A percentile compares a stretch with the other conserved stretches of the same genome.
phyloP scores from a whole-genome alignment of 2,329 filamentous ascomycete species.

The Phialophora expanda region DNA sequence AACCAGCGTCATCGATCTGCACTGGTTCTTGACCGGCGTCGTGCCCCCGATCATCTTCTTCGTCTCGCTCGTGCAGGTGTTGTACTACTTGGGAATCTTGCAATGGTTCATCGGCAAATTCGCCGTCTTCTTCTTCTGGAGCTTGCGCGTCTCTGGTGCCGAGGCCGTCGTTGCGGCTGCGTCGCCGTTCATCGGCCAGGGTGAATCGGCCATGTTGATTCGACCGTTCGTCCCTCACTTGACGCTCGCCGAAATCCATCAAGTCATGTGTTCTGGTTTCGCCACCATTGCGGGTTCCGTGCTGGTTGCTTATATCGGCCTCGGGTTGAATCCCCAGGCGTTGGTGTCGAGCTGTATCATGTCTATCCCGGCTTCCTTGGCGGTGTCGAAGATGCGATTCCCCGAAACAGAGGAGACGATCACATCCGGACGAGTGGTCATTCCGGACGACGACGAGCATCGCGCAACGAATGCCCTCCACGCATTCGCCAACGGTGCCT shows the following conservation, averaged over 20 bases:
- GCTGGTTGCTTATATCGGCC: constrained; percentile 80
- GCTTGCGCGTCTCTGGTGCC: constrained; percentile 81
- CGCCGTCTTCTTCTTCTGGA: constrained; percentile 90
- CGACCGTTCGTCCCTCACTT: constrained; percentile 83
- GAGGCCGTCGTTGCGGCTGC: constrained; percentile 94
- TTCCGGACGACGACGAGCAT: constrained; percentile 79
- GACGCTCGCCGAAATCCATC: constrained; percentile 85
- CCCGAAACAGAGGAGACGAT: constrained; percentile 86
- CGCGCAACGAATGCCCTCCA: constrained; percentile 80
- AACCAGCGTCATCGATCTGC: constrained; percentile 48
- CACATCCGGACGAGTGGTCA: constrained; percentile 78
- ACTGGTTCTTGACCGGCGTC: constrained; percentile 77
- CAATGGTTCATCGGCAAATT: constrained; percentile 92
- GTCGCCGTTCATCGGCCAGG: constrained; percentile 92
- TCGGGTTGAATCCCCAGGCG: constrained; percentile 83
- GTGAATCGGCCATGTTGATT: constrained; percentile 92
- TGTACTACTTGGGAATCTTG: constrained; percentile 79
- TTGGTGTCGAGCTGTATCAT: constrained; percentile 92
- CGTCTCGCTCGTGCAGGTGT: constrained; percentile 84
- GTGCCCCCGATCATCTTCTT: constrained; percentile 97
- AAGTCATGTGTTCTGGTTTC: constrained; percentile 90
- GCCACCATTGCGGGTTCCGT: constrained; percentile 91
- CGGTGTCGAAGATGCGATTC: constrained; percentile 86
- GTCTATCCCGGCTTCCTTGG: constrained; percentile 90
- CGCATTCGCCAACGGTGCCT: constrained; percentile 82